Percentiles rank a stretch among this genome's conserved stretches.
These are phyloP conservation scores for Mycothermus thermophilus DNA, from an alignment of 495 filamentous ascomycete species.

Conservation along the genomic window DNA sequence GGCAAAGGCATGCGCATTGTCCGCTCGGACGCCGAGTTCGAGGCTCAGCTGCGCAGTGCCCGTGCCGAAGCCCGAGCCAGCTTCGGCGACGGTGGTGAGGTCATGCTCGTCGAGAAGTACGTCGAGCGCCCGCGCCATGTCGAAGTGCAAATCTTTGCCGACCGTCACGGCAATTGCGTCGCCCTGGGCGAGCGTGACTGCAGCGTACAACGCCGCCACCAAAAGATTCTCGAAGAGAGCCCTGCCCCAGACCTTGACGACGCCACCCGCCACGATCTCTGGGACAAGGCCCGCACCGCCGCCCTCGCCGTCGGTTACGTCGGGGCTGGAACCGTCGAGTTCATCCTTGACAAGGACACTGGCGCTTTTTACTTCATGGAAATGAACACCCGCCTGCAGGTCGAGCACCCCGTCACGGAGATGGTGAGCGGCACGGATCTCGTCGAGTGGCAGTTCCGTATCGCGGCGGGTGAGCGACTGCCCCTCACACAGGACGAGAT, in stretches of 20 bases:
- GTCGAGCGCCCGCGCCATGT: slow-evolving; percentile 90
- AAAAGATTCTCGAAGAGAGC: slow-evolving; percentile 96
- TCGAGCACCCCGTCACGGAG: slow-evolving; percentile 95
- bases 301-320: slow-evolving; percentile 88
- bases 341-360: slow-evolving; percentile 94
- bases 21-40: slow-evolving; percentile 56
- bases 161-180: slow-evolving; percentile 73
- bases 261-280: slow-evolving; percentile 68
- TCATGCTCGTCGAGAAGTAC: slow-evolving; percentile 95
- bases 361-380: slow-evolving; percentile 98
- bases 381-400: slow-evolving; percentile 96
- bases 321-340: slow-evolving; percentile 94
- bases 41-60: slow-evolving; percentile 68
- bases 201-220: slow-evolving; percentile 76
- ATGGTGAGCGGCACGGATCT: slow-evolving; percentile 92
- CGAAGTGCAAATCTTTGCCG: slow-evolving; percentile 95
- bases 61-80: slow-evolving; percentile 81
- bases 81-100: slow-evolving; percentile 73
- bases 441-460: slow-evolving; percentile 89
- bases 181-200: slow-evolving; percentile 79
- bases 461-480: slow-evolving; percentile 76
- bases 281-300: slow-evolving; percentile 83
- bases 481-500: slow-evolving; percentile 78
- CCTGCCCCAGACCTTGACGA: slow-evolving; percentile 79
- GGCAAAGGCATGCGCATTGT: slow-evolving; percentile 99